Evolutionary conservation across 176 grass and related monocot genomes (phyloP), one percentile per base, ranked within the genome.

Genomic region (Elymus sibiricus): DNA sequence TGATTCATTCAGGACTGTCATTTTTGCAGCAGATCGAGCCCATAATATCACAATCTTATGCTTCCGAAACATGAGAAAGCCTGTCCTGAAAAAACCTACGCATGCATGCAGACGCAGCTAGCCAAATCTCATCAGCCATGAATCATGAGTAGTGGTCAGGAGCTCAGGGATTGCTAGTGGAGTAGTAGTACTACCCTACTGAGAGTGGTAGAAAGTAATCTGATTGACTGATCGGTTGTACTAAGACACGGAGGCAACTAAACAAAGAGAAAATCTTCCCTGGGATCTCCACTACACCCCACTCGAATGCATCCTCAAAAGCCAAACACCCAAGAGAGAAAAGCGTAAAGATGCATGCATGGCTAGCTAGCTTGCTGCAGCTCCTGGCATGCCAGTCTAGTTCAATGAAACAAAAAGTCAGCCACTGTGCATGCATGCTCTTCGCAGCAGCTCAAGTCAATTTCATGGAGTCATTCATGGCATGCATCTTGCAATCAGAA

Each of bases 381-480:
- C 84, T 79, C 79, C 95, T 92, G 91, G 81, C 85, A 91, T 91
- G 89, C 81, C 85, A 90, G 89, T 95, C 88, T 89, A 94, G 95
- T 95, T 98, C 91, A 98, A 98, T 98, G 93, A 98, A 89, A 89
- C 88, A 91, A 94, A 97, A 95, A 95, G 89, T 77, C 85, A 74
- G 70, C n/a, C 76, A 93, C 79, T 83, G 89, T 85, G 86, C 86
- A 75, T 84, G 76, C 59, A 84, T 72, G 32, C 84, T 79, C 67
- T 64, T 67, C 67, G 66, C 35, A 83, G 79, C 87, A 86, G 79
- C 87, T 89, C 70, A 65, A 49, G 84, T 79, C 72, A 65, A 77
- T 79, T 90, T 74, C 84, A 70, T 11, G 79, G 79, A 69, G 16
- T 66, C 19, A 80, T 78, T 81, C 63, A 80, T 78, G 68, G 60